phyloP scores from a whole-genome alignment of 768 basidiomycete species.

The Xerocomellus intermedius region DNA sequence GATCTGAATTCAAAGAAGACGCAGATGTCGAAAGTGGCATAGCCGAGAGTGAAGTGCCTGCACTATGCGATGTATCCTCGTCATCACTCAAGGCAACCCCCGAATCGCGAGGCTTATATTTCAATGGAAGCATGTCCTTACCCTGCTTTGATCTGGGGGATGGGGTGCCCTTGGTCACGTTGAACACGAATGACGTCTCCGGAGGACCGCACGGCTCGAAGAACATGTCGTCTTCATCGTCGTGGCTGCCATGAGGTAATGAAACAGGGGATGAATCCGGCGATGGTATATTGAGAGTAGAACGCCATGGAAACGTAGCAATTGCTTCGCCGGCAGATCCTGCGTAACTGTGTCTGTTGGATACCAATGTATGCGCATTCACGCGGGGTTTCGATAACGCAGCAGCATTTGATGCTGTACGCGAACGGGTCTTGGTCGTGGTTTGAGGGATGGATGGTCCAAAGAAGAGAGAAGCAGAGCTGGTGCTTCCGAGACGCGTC shows the following conservation, averaged over 20 bases:
- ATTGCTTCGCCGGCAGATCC: constrained; percentile 42
- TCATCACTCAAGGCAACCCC: constrained; percentile 64
- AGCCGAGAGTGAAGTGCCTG: constrained; percentile 27
- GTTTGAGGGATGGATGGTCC: constrained; percentile 42
- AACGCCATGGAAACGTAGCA: constrained; percentile 37
- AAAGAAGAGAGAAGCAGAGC: constrained; percentile 67
- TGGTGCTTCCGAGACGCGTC: constrained; percentile 49
- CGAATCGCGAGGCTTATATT: constrained; percentile 72
- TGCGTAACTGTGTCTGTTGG: constrained; percentile 66
- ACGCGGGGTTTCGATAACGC: constrained; percentile 3
- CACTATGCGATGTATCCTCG: constrained; percentile 33
- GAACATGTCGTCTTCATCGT: constrained; percentile 57
- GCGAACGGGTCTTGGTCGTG: constrained; percentile 19
- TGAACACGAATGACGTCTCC: constrained; percentile 57
- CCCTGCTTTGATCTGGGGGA: constrained; percentile 43
- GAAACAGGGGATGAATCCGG: constrained; percentile 50
- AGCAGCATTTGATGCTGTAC: constrained; percentile 23
- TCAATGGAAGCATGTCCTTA: constrained; percentile 49
- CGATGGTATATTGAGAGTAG: constrained; percentile 40
- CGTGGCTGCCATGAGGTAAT: constrained; percentile 29
- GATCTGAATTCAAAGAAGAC: constrained; percentile 56
- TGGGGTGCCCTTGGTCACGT: constrained; percentile 54
- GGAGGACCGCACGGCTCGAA: constrained; percentile 44
- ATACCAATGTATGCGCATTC: constrained; percentile 29
- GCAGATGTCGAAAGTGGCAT: constrained; percentile 65